Evolutionary conservation across 108 stramenopile genomes (phyloP), one percentile per base, ranked within the genome.

Genomic region (Nitzschia sp.): DNA sequence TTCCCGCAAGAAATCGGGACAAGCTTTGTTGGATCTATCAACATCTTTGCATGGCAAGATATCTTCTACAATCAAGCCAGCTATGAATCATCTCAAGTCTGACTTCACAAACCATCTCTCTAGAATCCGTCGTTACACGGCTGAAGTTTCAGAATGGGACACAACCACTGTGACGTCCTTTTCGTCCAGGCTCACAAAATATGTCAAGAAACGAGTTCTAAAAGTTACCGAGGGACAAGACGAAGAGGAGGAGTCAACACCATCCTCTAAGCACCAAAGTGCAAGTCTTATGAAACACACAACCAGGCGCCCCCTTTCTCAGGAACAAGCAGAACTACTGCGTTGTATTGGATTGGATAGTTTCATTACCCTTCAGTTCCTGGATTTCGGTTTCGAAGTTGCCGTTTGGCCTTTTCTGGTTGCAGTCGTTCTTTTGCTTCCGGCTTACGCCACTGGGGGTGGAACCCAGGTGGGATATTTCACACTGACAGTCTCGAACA

Each of bases 341-440:
- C 55, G 81, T 25, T 85, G 79, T 41, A 76, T 85, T n/a, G 87
- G 87, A 42, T 71, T 88, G 20, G 87, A 88, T 54, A 77, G 80
- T 6, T 88, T 78, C 70, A 69, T 88, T 10, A 68, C 79, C 41
- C 67, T 88, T 39, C 77, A 82, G 44, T 88, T 85, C 50, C 72
- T 85, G 2, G 43, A 75, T 9, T 81, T 85, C 19, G 84, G 82
- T 0, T 85, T 83, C 55, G 82, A 85, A 46, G 69, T 73, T 10
- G 70, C 83, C 17, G 83, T 84, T 61, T 87, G 82, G 44, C 86
- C 86, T 6, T 80, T 82, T 48, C 37, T 78, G 11, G 59, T 79
- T 37, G 63, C 82, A 6, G 63, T 70, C 46, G 53, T 79, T 61
- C 76, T 50, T 8, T 39, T 15, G 67, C 29, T 84, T 21, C 46